Evolutionary conservation across 257 asterid species (phyloP), one percentile per base, ranked within the genome.

Genomic region (Solanum paucissectum): DNA sequence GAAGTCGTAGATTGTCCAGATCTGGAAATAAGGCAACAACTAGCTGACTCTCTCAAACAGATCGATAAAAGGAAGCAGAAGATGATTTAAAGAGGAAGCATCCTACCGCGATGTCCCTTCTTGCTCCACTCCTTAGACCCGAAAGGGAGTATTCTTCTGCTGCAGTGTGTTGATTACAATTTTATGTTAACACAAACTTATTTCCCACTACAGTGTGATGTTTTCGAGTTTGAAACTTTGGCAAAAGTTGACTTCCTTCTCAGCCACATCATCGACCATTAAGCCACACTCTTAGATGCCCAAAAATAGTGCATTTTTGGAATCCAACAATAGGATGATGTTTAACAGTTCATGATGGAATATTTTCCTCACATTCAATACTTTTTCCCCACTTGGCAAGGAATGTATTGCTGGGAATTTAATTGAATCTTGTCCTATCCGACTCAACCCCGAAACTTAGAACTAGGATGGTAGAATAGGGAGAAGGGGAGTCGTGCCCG

Each of bases 61-160:
- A n/a, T n/a, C n/a, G n/a, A 88, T 90, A 33, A 88, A 87, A 64
- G 92, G 89, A 86, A 86, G 87, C 85, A 66, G 89, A 87, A 32
- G 64, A 32, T 88, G 92, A 91, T 87, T 14, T 90, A 44, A 32
- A 18, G 32, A 4, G 21, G 87, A 73, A 83, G 72, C 88, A 87
- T 12, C 85, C 60, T 5, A 49, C 23, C 11, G 33, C 71, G 7
- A 34, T n/a, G 4, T n/a, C 52, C 32, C 74, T 86, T 27, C 60
- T 86, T 20, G 38, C 66, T 34, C 69, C 84, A 86, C 12, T 86
- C 27, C 37, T 86, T 21, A 87, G 6, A 38, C 36, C 27, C 13
- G 71, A 79, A 29, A 10, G 49, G 37, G 74, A 9, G 13, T 6
- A 13, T 12, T 25, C 4, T 25, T 36, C 5, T 62, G 52, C 37